Conservation (phyloP, 805 yeast species). For the Maudiozyma turicensis region DNA sequence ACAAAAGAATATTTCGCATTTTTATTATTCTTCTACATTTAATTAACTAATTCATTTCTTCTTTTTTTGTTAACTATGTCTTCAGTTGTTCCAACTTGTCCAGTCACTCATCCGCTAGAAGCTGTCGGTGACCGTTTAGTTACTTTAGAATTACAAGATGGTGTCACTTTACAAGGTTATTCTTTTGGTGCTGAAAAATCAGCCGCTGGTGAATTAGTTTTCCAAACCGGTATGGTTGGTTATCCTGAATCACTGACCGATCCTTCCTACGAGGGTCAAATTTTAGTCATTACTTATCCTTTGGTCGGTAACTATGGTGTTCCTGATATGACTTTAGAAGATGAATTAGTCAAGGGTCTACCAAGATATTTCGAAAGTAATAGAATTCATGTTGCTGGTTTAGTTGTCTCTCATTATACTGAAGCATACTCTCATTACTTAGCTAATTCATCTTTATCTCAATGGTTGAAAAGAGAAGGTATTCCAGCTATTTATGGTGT, state of each 20-base stretch:
- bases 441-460: conserved; percentile 85
- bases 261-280: conserved; percentile 97
- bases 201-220: conserved; percentile 94
- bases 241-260: conserved; percentile 97
- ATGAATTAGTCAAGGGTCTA: conserved; percentile 61
- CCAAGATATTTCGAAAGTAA: conserved; percentile 92
- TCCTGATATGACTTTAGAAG: conserved; percentile 73
- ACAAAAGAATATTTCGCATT: too few species aligned
- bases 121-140: conserved; percentile 72
- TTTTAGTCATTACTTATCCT: conserved; percentile 91
- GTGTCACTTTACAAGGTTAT: conserved; percentile 81
- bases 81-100: conserved; percentile 50
- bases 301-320: conserved; percentile 98
- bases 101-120: conserved; percentile 86
- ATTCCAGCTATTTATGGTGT: conserved; percentile 97
- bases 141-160: conserved; percentile 84
- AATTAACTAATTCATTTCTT: not conserved
- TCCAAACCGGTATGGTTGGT: conserved; percentile 99
- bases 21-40: too few species aligned
- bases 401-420: conserved; percentile 93
- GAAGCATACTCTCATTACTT: conserved; percentile 91
- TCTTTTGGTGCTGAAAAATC: conserved; percentile 90
- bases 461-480: conserved; percentile 86
- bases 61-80: conserved; percentile 22
- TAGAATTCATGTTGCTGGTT: conserved; percentile 91